Base-by-base conservation (phyloP, 2,329 filamentous ascomycete species). In the Beauveria brongniartii region DNA sequence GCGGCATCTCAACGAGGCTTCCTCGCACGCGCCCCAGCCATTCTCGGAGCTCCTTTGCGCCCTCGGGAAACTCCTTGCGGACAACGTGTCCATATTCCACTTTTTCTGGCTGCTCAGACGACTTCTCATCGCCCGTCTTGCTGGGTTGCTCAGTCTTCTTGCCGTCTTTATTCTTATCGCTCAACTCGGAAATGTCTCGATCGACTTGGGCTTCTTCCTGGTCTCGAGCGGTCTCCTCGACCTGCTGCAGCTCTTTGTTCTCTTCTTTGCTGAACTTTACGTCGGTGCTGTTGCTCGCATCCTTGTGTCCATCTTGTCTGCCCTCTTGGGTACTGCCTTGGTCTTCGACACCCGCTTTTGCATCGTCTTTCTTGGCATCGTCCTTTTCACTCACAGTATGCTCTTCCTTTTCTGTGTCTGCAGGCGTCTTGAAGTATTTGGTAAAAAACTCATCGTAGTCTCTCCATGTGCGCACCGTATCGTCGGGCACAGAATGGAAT, bases 1-100 rank as follows among this genome's bases (percentile, higher is more conserved):
- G 78, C 30, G 92, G 91, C 92, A 97, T 97, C 78, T 96, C 90
- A 8, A 97, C 88, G 51, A 92, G 74, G 9, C 82, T 89, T 2
- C 89, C 89, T 63, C 85, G 82, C 44, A 92, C 78, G 59, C 83
- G 80, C 60, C 80, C 79, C 59, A 92, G 75, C 75, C 85, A 82
- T 55, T 87, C 83, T 76, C 91, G 92, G 62, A 92, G 79, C 71
- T 90, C 86, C n/a, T 77, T 77, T 50, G 87, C 85, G 8, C 92
- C 90, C 64, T 87, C 83, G 0, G 82, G 79, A 72, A 96, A 90
- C 69, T 93, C 85, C 56, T 90, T 87, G 69, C 84, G 85, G 51
- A 96, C 89, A 2, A 96, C 90, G 75, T 97, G 93, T 0, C 92
- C 93, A 75, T 92, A 93, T 69, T 88, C 83, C 67, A 92, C 91